Evolutionary conservation across 2,329 filamentous ascomycete species (phyloP).

Genomic region (Diplodia seriata): DNA sequence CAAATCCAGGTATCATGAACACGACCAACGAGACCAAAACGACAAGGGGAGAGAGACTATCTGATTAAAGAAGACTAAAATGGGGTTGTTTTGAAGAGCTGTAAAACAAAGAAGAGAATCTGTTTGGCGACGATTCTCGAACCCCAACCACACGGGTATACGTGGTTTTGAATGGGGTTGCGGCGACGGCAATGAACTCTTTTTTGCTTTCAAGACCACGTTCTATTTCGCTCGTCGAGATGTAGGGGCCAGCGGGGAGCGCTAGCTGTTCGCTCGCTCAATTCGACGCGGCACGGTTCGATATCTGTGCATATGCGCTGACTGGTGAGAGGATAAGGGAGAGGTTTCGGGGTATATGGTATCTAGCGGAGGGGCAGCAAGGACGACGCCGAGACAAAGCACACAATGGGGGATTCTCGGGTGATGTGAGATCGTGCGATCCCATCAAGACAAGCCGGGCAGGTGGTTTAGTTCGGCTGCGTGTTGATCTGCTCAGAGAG

Average conservation of each 20-base stretch:
- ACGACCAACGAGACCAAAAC: conserved; percentile 17
- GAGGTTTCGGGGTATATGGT: conserved; percentile 24
- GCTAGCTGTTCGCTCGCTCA: conserved; percentile 9
- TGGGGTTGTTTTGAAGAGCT: conserved; percentile 1
- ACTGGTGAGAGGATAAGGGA: conserved; percentile 5
- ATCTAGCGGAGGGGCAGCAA: conserved; percentile 16
- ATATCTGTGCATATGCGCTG: conserved; percentile 6
- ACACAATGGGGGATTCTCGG: conserved; percentile 17
- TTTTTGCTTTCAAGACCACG: conserved; percentile 16
- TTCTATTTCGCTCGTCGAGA: conserved; percentile 14
- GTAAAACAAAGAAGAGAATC: conserved; percentile 21
- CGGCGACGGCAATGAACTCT: conserved; percentile 1
- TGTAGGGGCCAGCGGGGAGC: not conserved
- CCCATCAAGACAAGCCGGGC: not conserved
- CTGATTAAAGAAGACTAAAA: conserved; percentile 12
- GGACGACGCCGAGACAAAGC: conserved; percentile 27
- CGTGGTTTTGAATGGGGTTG: not conserved
- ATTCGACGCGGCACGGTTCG: not conserved
- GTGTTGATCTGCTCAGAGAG: conserved; percentile 33
- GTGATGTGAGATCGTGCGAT: conserved; percentile 16
- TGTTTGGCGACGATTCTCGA: conserved; percentile 17
- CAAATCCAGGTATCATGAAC: conserved; percentile 31
- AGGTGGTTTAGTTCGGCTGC: conserved; percentile 31
- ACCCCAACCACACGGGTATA: not conserved
- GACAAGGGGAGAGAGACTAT: conserved; percentile 14